Evolutionary conservation across 331 rosid genomes (phyloP), one percentile per base, ranked within the genome.

Genomic region (Cucumis variabilis): DNA sequence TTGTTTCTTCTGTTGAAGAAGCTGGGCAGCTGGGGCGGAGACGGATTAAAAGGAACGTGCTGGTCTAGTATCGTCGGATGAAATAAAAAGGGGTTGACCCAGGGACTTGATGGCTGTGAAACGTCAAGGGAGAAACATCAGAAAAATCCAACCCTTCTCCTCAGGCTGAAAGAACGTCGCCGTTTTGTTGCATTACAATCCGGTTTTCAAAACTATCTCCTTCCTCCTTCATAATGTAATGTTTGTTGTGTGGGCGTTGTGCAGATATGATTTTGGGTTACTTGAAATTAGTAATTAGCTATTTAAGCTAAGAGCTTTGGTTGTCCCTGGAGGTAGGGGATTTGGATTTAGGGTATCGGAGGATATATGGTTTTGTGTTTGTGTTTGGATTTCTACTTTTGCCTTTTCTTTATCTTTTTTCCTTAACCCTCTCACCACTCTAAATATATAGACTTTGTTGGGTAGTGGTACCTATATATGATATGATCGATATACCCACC

Each of bases 151-250:
- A 69, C 17, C 44, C 44, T 41, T 7, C 44, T 41, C 62, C 77
- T 24, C 77, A 58, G 67, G 78, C 78, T 17, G 25, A 78, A 7
- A 82, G 60, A 58, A 33, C 71, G 51, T 82, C 71, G 9, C 14
- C 50, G 81, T 70, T 85, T 73, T 92, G 96, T 27, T 92, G 78
- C 67, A 70, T 67, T 28, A 67, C n/a, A 25, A 85, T 48, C 88
- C 87, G 92, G 50, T 91, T 66, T 51, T 69, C 77, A 66, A 84
- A 96, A 86, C 93, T 91, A 90, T 96, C 94, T 2, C 93, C 99
- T 88, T 94, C 96, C 84, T 88, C 85, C 90, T 90, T 94, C 88
- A 80, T 80, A 51, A 19, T 85, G 58, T 51, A 51, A 51, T 51
- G 44, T 41, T 2, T 50, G 55, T 15, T 12, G 14, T 50, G 14